A percentile compares a stretch with the other conserved stretches of the same genome.
These are phyloP conservation scores for Tulasnella sp. DNA, from an alignment of 768 basidiomycete species.

Conservation along the genomic window DNA sequence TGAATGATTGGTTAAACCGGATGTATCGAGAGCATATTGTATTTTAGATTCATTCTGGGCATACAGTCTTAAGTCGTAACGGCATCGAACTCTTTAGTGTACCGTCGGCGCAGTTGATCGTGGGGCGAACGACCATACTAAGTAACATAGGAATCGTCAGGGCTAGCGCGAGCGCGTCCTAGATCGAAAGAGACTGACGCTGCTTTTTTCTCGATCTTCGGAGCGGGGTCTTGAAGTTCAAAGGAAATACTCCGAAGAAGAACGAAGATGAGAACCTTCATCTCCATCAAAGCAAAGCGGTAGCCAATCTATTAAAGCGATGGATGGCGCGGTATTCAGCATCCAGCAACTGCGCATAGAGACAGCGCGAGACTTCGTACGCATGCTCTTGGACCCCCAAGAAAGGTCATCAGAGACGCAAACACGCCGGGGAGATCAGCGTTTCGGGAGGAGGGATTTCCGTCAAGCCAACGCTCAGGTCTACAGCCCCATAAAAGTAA, in stretches of 20 bases:
- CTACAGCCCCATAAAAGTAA: slow-evolving; percentile 35
- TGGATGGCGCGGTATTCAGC: not conserved
- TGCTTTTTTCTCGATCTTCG: slow-evolving; percentile 38
- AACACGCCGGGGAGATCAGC: slow-evolving; percentile 55
- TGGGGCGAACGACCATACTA: not conserved
- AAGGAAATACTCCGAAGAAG: slow-evolving; percentile 52
- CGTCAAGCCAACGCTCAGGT: slow-evolving; percentile 58
- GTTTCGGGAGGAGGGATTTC: slow-evolving; percentile 42
- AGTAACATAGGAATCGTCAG: not conserved
- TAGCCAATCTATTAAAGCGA: slow-evolving; percentile 15
- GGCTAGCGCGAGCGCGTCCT: not conserved
- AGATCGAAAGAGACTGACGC: not conserved
- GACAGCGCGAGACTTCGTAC: slow-evolving; percentile 31
- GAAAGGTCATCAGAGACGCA: slow-evolving; percentile 57
- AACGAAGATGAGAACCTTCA: slow-evolving; percentile 47
- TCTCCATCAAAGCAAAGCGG: slow-evolving; percentile 27
- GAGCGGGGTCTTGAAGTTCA: slow-evolving; percentile 48
- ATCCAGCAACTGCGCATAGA: slow-evolving; percentile 45
- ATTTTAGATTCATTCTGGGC: not conserved
- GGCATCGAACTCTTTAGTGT: not conserved
- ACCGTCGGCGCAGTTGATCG: not conserved
- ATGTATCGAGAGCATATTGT: not conserved
- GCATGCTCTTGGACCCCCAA: slow-evolving; percentile 61
- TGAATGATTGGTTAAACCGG: not conserved
- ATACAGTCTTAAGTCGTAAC: not conserved